These are phyloP conservation scores for Dryas octopetala DNA, from an alignment of 306 rosid species.

Conservation along the genomic window DNA sequence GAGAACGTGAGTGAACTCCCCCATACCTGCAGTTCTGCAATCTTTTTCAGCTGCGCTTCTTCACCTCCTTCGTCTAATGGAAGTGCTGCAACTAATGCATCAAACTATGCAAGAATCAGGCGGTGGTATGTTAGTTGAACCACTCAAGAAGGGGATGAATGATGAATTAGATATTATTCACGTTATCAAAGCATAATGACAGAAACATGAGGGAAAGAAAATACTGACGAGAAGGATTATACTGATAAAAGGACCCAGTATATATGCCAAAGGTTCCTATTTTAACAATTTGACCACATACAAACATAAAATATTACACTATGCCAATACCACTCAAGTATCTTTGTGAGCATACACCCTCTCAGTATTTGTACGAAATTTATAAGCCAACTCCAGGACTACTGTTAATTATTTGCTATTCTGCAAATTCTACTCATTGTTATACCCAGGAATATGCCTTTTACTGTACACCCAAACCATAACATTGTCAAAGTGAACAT, in stretches of 20 bases:
- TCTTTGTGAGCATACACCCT: no score
- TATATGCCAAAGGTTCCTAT: background rate
- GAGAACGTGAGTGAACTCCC: conserved; percentile 1
- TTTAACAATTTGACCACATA: background rate
- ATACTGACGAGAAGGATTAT: background rate
- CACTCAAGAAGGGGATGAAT: conserved; percentile 14
- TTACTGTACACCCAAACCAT: background rate
- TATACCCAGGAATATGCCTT: background rate
- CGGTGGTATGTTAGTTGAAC: conserved; percentile 10
- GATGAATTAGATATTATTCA: background rate
- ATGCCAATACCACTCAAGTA: background rate
- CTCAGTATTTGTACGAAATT: background rate
- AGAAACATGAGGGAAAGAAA: conserved; percentile 3
- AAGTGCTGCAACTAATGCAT: conserved; percentile 77
- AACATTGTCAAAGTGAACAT: background rate
- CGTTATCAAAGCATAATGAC: background rate
- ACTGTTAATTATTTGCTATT: background rate
- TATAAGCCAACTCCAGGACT: background rate
- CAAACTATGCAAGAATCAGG: conserved; percentile 55
- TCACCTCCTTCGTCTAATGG: conserved; percentile 76
- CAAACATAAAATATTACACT: background rate
- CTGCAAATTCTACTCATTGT: background rate
- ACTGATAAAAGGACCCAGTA: background rate
- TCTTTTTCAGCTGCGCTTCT: conserved; percentile 74
- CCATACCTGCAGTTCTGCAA: conserved; percentile 77